These are phyloP conservation scores for Periconia sp. DNA, from an alignment of 2,329 filamentous ascomycete species.

Conservation along the genomic window DNA sequence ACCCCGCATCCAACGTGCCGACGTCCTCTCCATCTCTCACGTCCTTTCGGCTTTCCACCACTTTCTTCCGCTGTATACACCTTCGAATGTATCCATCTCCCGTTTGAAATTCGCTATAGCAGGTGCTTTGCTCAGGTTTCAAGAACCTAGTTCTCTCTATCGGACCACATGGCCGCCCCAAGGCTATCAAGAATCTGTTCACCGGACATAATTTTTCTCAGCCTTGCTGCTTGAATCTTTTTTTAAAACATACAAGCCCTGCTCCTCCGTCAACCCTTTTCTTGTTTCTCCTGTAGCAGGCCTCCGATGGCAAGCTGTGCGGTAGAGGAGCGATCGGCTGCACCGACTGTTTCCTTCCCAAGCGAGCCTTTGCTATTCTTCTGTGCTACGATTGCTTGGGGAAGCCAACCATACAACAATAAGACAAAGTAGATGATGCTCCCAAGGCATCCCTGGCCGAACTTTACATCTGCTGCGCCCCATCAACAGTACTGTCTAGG, in stretches of 20 bases:
- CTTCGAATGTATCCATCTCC: too few relatives aligned
- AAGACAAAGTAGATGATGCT: not conserved
- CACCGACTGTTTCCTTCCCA: not conserved
- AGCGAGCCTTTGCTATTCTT: too few relatives aligned
- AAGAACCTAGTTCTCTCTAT: not conserved
- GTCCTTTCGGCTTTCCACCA: too few relatives aligned
- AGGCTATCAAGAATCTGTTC: conserved; percentile 1
- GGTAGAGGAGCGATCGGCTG: not conserved
- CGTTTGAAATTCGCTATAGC: not conserved
- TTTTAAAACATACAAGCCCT: conserved; percentile 1
- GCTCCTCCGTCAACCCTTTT: not conserved
- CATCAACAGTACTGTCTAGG: not conserved
- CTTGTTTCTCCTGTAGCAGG: not conserved
- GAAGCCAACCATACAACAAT: not conserved
- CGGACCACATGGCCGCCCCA: conserved; percentile 9
- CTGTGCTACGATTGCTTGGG: not conserved
- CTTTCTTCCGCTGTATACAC: too few relatives aligned
- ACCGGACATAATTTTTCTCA: conserved; percentile 7
- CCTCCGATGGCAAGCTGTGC: not conserved
- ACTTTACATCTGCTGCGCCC: conserved; percentile 14
- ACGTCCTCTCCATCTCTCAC: too few relatives aligned
- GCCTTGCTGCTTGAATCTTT: conserved; percentile 7
- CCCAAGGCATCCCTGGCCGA: conserved; percentile 1
- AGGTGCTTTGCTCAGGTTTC: not conserved
- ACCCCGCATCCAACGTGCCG: too few relatives aligned